These are phyloP conservation scores for Wallemia mellicola DNA, from an alignment of 1,284 basidiomycete species.

Conservation along the genomic window DNA sequence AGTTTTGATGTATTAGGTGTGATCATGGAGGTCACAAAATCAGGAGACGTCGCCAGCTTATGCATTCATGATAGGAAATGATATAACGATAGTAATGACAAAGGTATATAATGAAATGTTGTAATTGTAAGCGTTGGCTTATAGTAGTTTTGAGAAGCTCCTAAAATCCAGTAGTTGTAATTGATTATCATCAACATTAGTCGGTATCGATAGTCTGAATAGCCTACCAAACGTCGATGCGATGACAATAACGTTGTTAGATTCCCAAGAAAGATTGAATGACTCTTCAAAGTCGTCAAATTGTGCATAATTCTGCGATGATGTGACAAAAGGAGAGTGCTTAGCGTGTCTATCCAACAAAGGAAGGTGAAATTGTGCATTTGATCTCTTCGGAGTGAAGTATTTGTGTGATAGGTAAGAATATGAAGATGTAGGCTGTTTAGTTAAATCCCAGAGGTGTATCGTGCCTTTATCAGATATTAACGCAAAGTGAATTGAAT, in stretches of 20 bases:
- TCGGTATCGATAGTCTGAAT: background rate
- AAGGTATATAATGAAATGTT: background rate
- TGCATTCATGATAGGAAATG: background rate
- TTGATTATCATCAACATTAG: background rate
- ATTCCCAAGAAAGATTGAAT: background rate
- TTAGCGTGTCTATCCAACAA: background rate
- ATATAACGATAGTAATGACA: background rate
- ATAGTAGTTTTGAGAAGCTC: background rate
- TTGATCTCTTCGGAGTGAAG: background rate
- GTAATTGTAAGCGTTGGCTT: too few species aligned
- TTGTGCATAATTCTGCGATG: background rate
- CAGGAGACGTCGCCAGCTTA: background rate
- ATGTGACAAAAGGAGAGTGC: background rate
- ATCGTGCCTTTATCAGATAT: background rate
- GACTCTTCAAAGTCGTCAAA: background rate
- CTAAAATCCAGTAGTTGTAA: background rate
- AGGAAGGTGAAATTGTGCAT: background rate
- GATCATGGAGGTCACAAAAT: background rate
- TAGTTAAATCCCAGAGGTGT: background rate
- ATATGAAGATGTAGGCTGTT: background rate
- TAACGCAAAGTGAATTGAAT: background rate
- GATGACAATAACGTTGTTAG: background rate
- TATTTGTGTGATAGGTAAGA: background rate
- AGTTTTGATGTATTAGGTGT: background rate
- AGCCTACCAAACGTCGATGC: background rate